Base-by-base conservation (phyloP, 176 grass and related monocot species). In the Microstegium vimineum region DNA sequence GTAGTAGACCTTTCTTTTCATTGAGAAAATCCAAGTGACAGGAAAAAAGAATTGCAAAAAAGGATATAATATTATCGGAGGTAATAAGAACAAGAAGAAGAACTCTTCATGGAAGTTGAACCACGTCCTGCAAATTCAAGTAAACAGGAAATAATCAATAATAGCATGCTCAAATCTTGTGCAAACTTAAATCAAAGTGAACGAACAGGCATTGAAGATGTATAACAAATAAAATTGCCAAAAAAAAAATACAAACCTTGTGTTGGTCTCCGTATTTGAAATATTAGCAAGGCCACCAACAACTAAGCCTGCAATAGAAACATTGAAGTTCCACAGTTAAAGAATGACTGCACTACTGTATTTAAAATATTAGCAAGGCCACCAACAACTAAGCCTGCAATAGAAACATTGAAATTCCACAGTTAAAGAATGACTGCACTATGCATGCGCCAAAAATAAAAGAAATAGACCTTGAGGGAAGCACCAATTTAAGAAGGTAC, bases 21-120 rank as follows among this genome's bases (percentile, higher is more conserved):
- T 62, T 10, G 82, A 70, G 10, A 60, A 62, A 65, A 73, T 60
- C 6, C 68, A 76, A 42, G 40, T 9, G 2, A 69, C 72, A 54
- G 64, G 85, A 77, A 4, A 32, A 66, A 63, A 33, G 27, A 75
- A 42, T 42, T 78, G 18, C 76, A 73, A 68, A 66, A 84, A 91
- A 93, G 96, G 96, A 98, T 98, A 98, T 98, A 98, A 98, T 98
- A 98, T 98, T 80, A 98, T 98, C 2, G 96, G 96, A 62, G 96
- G 96, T 63, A 98, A 83, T 69, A 98, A 90, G 93, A 98, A 98
- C 70, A 98, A 85, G 90, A 98, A 98, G 85, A 98, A 98, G 74
- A 98, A 98, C 75, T 98, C 96, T 78, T 98, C 96, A 69, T 98
- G 96, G 60, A 98, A 98, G 82, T 98, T 98, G 89, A 98, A 98